Evolutionary conservation across 116 monocot genomes (phyloP), one percentile per base, ranked within the genome.

Genomic region (Zostera marina): DNA sequence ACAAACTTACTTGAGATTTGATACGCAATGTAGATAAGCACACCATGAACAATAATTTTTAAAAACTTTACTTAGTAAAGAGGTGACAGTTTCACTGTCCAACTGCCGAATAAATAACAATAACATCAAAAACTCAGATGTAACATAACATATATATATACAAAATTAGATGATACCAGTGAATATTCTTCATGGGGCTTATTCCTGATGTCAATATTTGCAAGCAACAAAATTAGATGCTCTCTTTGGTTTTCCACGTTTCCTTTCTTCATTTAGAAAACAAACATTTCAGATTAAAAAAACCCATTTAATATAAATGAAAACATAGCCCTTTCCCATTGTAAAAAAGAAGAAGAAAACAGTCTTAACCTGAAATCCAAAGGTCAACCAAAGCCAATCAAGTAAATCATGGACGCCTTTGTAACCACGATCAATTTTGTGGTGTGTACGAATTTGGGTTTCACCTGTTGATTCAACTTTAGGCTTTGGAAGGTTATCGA

Each of bases 181-280:
- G 63, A 43, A 69, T 80, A 70, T 15, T 71, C 70, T 61, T 77
- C 76, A 26, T 67, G 58, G 32, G 10, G 6, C 58, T 63, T 92
- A 53, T 70, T 67, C 53, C 80, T 80, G 23, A 76, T 73, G 69
- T 82, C 80, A 67, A 85, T 56, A 64, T 96, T 96, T 38, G 96
- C 89, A 71, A 96, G 85, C 52, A 96, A 66, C 72, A 96, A 80
- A 70, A 89, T 77, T 72, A 96, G 68, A 73, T 96, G 89, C 57
- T 96, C 96, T 57, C 82, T 69, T 78, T 96, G 96, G 72, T 96
- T 96, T 49, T 82, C 88, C 60, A 96, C 89, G 62, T 96, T 96
- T 62, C 89, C 96, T 89, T 78, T 89, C 96, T 96, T 64, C 64
- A 14, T 7, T 32, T 0, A 32, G 1, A 32, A 32, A 32, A 1